phyloP scores from a whole-genome alignment of 495 filamentous ascomycete genomes.

The Melanomma pulvis-pyrius region DNA sequence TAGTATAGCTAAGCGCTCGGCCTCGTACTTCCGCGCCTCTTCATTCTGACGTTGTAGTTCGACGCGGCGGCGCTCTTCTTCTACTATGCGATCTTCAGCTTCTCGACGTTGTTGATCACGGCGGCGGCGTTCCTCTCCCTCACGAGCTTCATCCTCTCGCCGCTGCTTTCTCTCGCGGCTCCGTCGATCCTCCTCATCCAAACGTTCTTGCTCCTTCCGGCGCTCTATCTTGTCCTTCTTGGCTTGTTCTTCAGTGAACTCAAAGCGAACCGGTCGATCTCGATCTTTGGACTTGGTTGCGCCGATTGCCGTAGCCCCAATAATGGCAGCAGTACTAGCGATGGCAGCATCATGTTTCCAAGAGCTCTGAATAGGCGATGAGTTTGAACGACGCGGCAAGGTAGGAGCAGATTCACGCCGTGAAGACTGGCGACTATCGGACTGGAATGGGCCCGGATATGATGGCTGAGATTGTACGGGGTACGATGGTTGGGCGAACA shows the following conservation, averaged over 20 bases:
- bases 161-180: conserved; percentile 19
- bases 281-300: conserved; percentile 22
- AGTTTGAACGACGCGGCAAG: conserved; percentile 32
- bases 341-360: conserved; percentile 40
- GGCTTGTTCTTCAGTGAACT: conserved; percentile 42
- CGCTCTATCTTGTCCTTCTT: conserved; percentile 31
- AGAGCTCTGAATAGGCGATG: conserved; percentile 28
- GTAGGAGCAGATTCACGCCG: conserved; percentile 5
- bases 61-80: conserved; percentile 13
- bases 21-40: background rate
- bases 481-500: conserved; percentile 34
- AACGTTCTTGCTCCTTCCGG: conserved; percentile 35
- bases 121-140: conserved; percentile 29
- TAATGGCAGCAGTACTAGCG: conserved; percentile 39
- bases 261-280: conserved; percentile 42
- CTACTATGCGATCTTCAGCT: conserved; percentile 26
- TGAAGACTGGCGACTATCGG: conserved; percentile 11
- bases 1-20: background rate
- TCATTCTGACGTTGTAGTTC: background rate
- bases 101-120: conserved; percentile 24
- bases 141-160: conserved; percentile 21
- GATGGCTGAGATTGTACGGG: conserved; percentile 2
- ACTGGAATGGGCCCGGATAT: conserved; percentile 14
- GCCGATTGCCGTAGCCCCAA: conserved; percentile 36
- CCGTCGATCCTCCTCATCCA: conserved; percentile 24